Base-by-base conservation (phyloP, 2,329 filamentous ascomycete species). In the Penicillium griseofulvum region DNA sequence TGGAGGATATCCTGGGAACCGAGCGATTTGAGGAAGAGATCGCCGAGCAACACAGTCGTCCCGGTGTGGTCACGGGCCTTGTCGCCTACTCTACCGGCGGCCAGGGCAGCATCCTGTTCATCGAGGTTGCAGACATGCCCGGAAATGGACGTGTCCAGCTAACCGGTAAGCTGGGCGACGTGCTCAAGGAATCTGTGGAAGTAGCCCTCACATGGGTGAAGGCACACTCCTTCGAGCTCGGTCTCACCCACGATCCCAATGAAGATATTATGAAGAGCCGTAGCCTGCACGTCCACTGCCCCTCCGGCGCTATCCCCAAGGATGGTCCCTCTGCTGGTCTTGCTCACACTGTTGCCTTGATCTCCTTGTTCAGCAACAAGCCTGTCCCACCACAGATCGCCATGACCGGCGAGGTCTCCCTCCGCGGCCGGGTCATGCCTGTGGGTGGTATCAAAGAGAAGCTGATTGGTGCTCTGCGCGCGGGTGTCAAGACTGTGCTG, bases 391-490 rank as follows among this genome's bases (percentile, higher is more conserved):
- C 93, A 0, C 91, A 89, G 4, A 87, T 99, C 74, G 94, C 94
- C 41, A 99, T 99, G 94, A 99, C 94, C 0, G 86, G 86, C 9
- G 86, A 88, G 68, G 77, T 88, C 58, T 91, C 89, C 54, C 84
- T 99, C 26, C 85, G 94, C 39, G 94, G 94, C 22, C 86, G 91
- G 61, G 89, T 99, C 54, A 90, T 94, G 75, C 91, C 93, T 26
- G 94, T 99, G 34, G 94, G 94, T 50, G 94, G 94, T 17, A 97
- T 99, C 78, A 97, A 97, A 77, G 93, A 99, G 83, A 99, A 99
- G 75, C 81, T 97, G 50, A 97, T 99, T 69, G 94, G 94, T 22
- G 94, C 94, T 9, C 80, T 95, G 69, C 84, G 93, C 52, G 94
- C 94, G 2, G 94, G 94, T 28, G 93, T 99, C 58, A 96, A 96